These are phyloP conservation scores for Lasiosphaeriaceae sp. DNA, from an alignment of 495 filamentous ascomycete species.

Conservation along the genomic window DNA sequence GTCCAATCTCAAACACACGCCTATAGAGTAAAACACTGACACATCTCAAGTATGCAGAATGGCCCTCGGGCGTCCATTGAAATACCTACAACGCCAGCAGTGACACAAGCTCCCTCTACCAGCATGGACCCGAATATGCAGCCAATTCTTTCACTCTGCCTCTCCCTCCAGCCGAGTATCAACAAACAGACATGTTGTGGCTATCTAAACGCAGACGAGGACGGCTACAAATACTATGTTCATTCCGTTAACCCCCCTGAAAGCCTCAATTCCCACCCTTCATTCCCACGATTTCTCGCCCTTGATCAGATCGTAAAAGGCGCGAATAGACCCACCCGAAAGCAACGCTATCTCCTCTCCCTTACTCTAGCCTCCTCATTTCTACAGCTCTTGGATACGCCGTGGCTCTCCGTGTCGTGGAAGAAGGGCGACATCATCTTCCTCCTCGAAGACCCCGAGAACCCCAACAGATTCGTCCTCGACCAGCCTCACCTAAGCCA, in stretches of 20 bases:
- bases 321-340: constrained; percentile 3
- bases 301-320: constrained; percentile 14
- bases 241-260: background rate
- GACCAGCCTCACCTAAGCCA: background rate
- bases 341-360: constrained; percentile 10
- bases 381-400: constrained; percentile 15
- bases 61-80: no score
- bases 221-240: constrained; percentile 11
- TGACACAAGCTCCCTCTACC: no score
- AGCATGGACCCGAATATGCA: no score
- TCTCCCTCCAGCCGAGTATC: no score
- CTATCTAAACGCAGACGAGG: constrained; percentile 1
- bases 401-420: constrained; percentile 9
- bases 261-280: no score
- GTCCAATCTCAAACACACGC: no score
- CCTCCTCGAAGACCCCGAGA: constrained; percentile 7
- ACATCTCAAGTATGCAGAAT: no score
- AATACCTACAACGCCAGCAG: no score
- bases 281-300: background rate
- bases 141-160: no score
- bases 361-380: constrained; percentile 18
- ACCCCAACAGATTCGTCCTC: background rate
- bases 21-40: no score
- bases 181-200: constrained; percentile 2
- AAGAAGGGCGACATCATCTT: constrained; percentile 9